Evolutionary conservation across 2,329 filamentous ascomycete species (phyloP).

Genomic region (Alternaria triticimaculans): DNA sequence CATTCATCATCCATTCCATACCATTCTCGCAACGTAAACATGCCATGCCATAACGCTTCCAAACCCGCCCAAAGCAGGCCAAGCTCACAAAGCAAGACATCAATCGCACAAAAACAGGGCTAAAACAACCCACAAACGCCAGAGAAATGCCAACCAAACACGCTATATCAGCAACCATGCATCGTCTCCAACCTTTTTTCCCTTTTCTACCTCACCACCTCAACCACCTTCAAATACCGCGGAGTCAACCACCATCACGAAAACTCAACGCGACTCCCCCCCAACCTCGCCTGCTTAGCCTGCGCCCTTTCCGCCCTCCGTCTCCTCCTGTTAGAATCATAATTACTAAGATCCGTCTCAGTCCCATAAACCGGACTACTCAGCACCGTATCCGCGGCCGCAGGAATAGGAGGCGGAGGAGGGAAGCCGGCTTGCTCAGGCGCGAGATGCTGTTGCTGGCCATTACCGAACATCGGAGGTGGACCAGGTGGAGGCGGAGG

Average conservation of each 20-base stretch:
- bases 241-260: constrained; percentile 33
- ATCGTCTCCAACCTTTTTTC: background rate
- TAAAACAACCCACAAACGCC: constrained; percentile 3
- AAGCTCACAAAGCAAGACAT: too few relatives aligned
- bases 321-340: constrained; percentile 48
- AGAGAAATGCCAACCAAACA: background rate
- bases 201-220: too few relatives aligned
- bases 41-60: too few relatives aligned
- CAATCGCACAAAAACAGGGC: too few relatives aligned
- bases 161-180: background rate
- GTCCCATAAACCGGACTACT: constrained; percentile 49
- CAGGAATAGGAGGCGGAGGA: constrained; percentile 46
- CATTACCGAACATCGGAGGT: constrained; percentile 28
- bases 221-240: background rate
- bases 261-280: constrained; percentile 51
- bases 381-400: constrained; percentile 37
- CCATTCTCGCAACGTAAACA: too few relatives aligned
- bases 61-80: too few relatives aligned
- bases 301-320: constrained; percentile 50
- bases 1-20: too few relatives aligned
- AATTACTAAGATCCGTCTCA: constrained; percentile 48
- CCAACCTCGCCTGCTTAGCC: constrained; percentile 43
- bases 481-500: constrained; percentile 43
- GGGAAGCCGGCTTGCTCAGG: constrained; percentile 24
- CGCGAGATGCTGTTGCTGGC: constrained; percentile 5